A percentile compares a stretch with the other conserved stretches of the same genome.
phyloP scores from a whole-genome alignment of 129 eudicot genomes.

The Tanacetum coccineum region DNA sequence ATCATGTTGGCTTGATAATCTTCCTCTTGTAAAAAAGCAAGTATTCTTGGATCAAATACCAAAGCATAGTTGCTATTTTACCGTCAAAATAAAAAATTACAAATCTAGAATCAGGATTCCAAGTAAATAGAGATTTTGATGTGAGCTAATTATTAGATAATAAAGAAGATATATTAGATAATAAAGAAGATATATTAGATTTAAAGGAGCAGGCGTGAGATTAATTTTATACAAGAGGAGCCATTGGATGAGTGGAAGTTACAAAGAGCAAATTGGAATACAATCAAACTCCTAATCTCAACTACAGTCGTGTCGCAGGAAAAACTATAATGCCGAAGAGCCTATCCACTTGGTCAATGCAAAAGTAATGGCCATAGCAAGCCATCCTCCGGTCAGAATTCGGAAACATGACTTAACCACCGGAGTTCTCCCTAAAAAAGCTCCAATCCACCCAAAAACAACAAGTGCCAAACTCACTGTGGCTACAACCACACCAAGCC shows the following conservation, averaged over 20 bases:
- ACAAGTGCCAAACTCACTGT: slow-evolving; percentile 31
- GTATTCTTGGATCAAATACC: no score
- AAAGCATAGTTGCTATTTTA: no score
- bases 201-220: background rate
- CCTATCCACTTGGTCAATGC: slow-evolving; percentile 29
- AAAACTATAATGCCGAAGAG: slow-evolving; percentile 18
- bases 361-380: slow-evolving; percentile 37
- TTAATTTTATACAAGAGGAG: background rate
- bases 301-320: background rate
- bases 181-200: background rate
- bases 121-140: no score
- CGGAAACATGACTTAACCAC: slow-evolving; percentile 25
- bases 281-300: background rate
- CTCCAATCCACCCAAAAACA: slow-evolving; percentile 28
- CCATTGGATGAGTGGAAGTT: background rate
- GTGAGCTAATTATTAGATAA: no score
- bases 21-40: no score
- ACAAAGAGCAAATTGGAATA: background rate
- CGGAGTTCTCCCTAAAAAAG: slow-evolving; percentile 22
- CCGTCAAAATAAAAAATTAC: no score
- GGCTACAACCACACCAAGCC: slow-evolving; percentile 34
- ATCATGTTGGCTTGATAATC: no score
- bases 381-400: slow-evolving; percentile 34
- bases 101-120: no score
- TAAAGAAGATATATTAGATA: background rate